Conservation (phyloP, 164 flowering plant species). For the Paratinospora sagittata region DNA sequence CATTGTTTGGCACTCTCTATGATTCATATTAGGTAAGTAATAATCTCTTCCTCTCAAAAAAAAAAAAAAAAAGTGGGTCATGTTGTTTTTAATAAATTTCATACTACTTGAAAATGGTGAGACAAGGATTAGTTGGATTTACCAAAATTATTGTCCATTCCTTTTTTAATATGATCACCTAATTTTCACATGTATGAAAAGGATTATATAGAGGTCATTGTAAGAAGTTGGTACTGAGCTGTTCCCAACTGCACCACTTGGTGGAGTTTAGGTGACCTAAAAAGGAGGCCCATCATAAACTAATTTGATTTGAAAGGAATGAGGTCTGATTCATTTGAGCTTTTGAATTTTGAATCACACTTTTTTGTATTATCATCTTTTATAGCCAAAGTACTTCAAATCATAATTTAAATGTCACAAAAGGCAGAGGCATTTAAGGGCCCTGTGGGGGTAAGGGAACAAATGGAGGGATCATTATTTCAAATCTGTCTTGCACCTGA, state of each 20-base stretch:
- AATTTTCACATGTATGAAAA: background rate
- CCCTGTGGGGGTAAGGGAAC: background rate
- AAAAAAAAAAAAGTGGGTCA: too few relatives aligned
- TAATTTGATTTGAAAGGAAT: background rate
- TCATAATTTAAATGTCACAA: background rate
- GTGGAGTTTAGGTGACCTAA: background rate
- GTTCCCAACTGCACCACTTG: conserved; percentile 4
- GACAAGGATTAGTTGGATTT: background rate
- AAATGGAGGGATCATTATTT: conserved; percentile 7
- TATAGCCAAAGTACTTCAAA: background rate
- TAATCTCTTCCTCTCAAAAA: too few relatives aligned
- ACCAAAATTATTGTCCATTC: background rate
- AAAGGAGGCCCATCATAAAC: background rate
- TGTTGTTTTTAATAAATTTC: too few relatives aligned
- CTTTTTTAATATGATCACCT: background rate
- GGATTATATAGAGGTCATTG: background rate
- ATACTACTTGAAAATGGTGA: background rate
- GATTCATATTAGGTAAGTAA: too few relatives aligned
- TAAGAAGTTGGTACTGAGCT: conserved; percentile 4
- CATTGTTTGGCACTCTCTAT: too few relatives aligned
- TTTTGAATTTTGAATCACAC: background rate
- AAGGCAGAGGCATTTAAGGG: background rate
- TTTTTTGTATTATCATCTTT: background rate
- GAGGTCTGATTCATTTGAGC: background rate
- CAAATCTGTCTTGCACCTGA: background rate